Base-by-base conservation (phyloP, 2,329 filamentous ascomycete species). In the Verticillium dahliae region DNA sequence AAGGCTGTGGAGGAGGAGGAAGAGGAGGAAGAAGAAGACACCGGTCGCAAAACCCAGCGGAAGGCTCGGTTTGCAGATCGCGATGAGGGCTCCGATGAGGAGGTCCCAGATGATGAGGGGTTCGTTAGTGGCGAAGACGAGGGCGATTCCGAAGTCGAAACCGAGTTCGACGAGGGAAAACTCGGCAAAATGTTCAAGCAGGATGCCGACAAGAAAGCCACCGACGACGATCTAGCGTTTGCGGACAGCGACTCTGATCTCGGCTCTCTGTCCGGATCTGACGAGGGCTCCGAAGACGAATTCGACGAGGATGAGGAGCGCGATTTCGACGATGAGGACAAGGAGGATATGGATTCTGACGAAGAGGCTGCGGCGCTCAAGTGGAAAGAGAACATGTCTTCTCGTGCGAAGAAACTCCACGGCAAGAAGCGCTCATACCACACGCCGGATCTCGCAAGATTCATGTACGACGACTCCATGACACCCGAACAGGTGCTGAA, bases 241-340 rank as follows among this genome's bases (percentile, higher is more conserved):
- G 95, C 95, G 14, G 95, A 99, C 70, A 97, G 92, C 70, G 96
- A 99, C 74, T 99, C 95, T 0, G 96, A 99, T 72, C 82, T 99
- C 4, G 95, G 95, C 6, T 97, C 94, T 3, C 76, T 97, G 65
- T 96, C 91, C 9, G 79, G 76, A 1, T 77, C 78, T 6, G 82
- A 84, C 2, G 78, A 79, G 1, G 75, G 74, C 0, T 78, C 79
- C 22, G 77, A 78, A 3, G 77, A 76, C 1, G 76, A 77, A 5
- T 74, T 75, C 0, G 79, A 76, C 4, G 78, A 77, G 11, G 76
- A 80, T 0, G 77, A 78, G n/a, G 75, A 78, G 0, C 82, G 85
- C 15, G 84, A 85, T 18, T 73, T 75, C 56, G 73, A 77, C 59
- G 78, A 77, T 13, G 76, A 80, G 0, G 77, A 78, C 22, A 75